Evolutionary conservation across 2,329 filamentous ascomycete species (phyloP), one percentile per base, ranked within the genome.

Genomic region (Didymella segeticola): DNA sequence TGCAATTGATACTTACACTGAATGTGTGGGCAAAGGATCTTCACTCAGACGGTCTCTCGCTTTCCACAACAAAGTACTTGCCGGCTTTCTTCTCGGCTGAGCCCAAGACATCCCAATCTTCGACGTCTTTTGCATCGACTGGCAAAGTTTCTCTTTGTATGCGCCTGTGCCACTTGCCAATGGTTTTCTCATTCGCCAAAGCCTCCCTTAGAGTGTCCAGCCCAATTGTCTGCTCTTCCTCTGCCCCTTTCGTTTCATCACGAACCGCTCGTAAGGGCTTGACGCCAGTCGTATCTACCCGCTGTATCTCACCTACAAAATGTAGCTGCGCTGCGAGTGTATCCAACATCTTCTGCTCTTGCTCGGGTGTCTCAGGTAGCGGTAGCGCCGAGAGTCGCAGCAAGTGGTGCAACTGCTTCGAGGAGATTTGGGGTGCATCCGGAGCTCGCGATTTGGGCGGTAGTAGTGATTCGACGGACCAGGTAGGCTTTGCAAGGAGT

Each of bases 361-460:
- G 87, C 45, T 80, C 80, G 1, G 78, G 61, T 2, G 80, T 80
- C 15, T 80, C 76, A 0, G 93, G 92, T 1, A 82, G 82, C 0
- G 93, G 92, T 0, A 99, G 87, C 12, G 93, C 93, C 4, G 93
- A 96, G 31, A 98, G 87, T 15, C 90, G 89, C 29, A 97, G 87
- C 9, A 98, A 86, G 73, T 97, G 93, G 64, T 85, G 86, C 0
- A 98, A 83, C 72, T 91, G 87, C 37, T 84, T 71, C 0, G 86
- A 78, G 0, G 88, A 86, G 57, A 96, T 82, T 51, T 55, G 71
- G 31, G 73, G 72, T 1, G 67, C 60, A 15, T 70, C 57, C 39
- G 68, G 37, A n/a, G 74, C 30, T 37, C 63, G 43, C 2, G 59
- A 53, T 38, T 73, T 64, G 1, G 71, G 56, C 68, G 88, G 85